Evolutionary conservation across 495 filamentous ascomycete species (phyloP), one percentile per base, ranked within the genome.

Genomic region (Rhizodiscina lignyota): DNA sequence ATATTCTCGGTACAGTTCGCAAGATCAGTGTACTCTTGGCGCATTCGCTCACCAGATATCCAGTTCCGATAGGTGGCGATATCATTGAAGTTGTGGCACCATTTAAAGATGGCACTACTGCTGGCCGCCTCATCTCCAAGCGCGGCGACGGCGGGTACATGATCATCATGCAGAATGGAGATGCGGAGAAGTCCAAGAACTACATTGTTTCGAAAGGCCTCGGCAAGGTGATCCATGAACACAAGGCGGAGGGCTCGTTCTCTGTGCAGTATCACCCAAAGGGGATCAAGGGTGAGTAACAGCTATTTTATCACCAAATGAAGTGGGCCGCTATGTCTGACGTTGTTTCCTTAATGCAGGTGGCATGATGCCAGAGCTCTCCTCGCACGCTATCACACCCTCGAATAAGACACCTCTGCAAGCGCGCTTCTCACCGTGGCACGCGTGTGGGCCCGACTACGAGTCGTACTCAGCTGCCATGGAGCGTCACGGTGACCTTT

Each of bases 81-180:
- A 37, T 54, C 4, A 47, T 54, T 21, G 50, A 54, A 37, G 42
- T 53, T 2, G 44, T 48, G 8, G 31, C 48, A 4, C 48, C 51
- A 16, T 40, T 38, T n/a, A 30, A 38, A 39, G 11, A 26, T 15
- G 30, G 33, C 5, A 54, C 48, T 0, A 51, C 48, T 2, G 45
- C 48, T 16, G 45, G 48, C 6, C 39, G 51, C 4, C 35, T 51
- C 4, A 41, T 54, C 26, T n/a, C 38, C 1, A 49, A 49, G 34
- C 20, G 47, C 22, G 48, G 51, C 17, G 51, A 54, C 23, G 48
- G 48, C 8, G 51, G 51, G 16, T 54, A 54, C 40, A 54, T 54
- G 51, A 40, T 54, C 33, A 51, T 54, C 22, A 54, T 54, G 51
- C 48, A 51, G 37, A 51, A 35, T 6, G 38, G 31, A 32, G 48